Evolutionary conservation across 768 basidiomycete genomes (phyloP).

Genomic region (Russula compacta): DNA sequence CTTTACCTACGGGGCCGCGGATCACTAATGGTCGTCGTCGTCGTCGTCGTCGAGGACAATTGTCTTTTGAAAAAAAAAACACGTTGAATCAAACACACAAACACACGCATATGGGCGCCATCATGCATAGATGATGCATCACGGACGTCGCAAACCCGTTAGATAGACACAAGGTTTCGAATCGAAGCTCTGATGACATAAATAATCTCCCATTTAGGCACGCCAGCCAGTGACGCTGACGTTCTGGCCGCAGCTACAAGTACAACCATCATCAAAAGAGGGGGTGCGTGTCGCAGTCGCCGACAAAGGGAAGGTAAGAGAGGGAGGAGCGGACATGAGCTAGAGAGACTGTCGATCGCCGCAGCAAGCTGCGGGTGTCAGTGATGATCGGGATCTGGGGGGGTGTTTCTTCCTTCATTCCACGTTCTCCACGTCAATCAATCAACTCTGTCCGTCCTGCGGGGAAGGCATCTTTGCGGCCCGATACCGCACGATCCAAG

Average conservation of each 20-base stretch:
- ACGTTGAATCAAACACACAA: too few species aligned
- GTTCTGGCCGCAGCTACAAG: not conserved
- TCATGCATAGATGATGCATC: too few species aligned
- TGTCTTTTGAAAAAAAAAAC: too few species aligned
- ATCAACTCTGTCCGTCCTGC: not conserved
- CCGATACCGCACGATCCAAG: slow-evolving; percentile 30
- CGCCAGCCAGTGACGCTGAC: not conserved
- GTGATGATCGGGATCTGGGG: too few species aligned
- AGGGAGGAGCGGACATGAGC: not conserved
- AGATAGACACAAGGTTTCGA: not conserved
- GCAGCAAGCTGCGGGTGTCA: too few species aligned
- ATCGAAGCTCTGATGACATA: not conserved
- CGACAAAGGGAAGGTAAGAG: too few species aligned
- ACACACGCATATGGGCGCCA: too few species aligned
- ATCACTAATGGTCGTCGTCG: too few species aligned
- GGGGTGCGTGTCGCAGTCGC: too few species aligned
- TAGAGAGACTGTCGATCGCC: not conserved
- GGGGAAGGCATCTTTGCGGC: slow-evolving; percentile 15
- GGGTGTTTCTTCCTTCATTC: not conserved
- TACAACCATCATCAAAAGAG: not conserved
- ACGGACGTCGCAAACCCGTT: not conserved
- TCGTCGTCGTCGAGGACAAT: too few species aligned
- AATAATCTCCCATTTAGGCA: not conserved
- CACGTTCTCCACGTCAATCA: not conserved
- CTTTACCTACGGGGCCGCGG: too few species aligned